Conservation (phyloP, 169 alveolate species). For the Plasmodium chabaudi region DNA sequence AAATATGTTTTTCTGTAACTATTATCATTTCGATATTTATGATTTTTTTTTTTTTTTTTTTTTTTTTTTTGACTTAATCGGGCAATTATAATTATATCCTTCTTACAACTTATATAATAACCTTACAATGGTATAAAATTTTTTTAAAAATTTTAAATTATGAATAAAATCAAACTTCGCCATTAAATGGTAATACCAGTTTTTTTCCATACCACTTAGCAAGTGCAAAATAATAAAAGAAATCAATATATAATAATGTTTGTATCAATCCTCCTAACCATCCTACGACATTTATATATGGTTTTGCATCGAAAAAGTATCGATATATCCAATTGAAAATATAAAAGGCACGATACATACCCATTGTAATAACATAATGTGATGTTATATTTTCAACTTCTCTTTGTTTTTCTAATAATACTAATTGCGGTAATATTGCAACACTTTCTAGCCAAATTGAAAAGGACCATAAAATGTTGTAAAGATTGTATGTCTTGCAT, state of each 20-base stretch:
- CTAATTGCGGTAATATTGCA: constrained; percentile 96
- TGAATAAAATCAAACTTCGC: constrained; percentile 78
- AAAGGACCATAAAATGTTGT: constrained; percentile 95
- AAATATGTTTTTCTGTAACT: too few species aligned
- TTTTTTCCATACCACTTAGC: constrained; percentile 92
- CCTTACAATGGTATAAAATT: too few species aligned
- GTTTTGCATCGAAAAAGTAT: constrained; percentile 87
- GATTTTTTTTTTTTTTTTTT: constrained; percentile 7
- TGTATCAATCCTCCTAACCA: constrained; percentile 95
- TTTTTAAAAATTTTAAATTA: neutral
- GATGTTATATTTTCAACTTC: constrained; percentile 97
- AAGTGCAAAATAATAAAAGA: constrained; percentile 95
- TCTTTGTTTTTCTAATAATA: constrained; percentile 93
- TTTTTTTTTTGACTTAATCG: constrained; percentile 10
- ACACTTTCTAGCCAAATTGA: constrained; percentile 97
- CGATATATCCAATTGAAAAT: constrained; percentile 95
- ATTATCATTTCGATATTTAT: neutral
- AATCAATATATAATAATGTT: constrained; percentile 94
- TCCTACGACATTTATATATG: constrained; percentile 90
- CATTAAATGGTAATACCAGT: constrained; percentile 88
- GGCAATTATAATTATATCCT: too few species aligned
- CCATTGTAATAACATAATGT: constrained; percentile 95
- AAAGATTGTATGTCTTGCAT: constrained; percentile 74
- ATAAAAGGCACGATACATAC: constrained; percentile 94
- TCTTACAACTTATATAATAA: too few species aligned